Conservation (phyloP, 2,329 filamentous ascomycete genomes). For the Colletotrichum sp. region DNA sequence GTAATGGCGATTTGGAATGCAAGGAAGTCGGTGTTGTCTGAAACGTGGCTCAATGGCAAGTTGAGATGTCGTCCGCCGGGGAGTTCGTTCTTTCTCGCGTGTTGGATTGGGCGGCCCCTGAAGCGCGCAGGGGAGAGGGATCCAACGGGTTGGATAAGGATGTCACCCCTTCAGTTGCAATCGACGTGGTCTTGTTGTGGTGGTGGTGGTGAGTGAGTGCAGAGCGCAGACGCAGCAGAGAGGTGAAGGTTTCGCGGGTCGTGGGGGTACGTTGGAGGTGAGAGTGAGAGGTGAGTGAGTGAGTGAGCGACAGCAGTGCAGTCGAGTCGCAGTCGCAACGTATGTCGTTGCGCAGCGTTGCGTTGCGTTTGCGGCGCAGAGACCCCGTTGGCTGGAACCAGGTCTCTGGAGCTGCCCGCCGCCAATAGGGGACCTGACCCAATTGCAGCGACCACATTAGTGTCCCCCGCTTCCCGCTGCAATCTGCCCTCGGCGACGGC, state of each 20-base stretch:
- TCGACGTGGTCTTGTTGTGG: not conserved
- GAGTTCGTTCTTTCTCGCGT: not conserved
- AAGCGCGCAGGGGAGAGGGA: not conserved
- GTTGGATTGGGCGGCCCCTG: not conserved
- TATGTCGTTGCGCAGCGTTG: conserved; percentile 16
- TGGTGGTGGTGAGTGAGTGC: not conserved
- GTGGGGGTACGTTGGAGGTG: not conserved
- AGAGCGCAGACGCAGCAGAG: not conserved
- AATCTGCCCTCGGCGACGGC: not conserved
- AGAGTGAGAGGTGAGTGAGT: not conserved
- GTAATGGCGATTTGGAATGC: conserved; percentile 5
- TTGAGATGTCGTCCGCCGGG: conserved; percentile 13
- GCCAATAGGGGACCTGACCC: not conserved
- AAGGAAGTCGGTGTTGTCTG: not conserved
- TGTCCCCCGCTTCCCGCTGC: conserved; percentile 8
- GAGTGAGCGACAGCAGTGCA: not conserved
- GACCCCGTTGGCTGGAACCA: not conserved
- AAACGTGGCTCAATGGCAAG: conserved; percentile 14
- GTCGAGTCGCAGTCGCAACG: not conserved
- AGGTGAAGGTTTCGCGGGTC: not conserved
- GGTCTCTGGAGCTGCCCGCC: not conserved
- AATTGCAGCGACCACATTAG: not conserved
- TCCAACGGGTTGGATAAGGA: not conserved
- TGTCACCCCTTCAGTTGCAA: not conserved
- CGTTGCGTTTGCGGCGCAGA: conserved; percentile 17